These are phyloP conservation scores for Aureobasidium subglaciale DNA, from an alignment of 2,329 filamentous ascomycete species.

Conservation along the genomic window DNA sequence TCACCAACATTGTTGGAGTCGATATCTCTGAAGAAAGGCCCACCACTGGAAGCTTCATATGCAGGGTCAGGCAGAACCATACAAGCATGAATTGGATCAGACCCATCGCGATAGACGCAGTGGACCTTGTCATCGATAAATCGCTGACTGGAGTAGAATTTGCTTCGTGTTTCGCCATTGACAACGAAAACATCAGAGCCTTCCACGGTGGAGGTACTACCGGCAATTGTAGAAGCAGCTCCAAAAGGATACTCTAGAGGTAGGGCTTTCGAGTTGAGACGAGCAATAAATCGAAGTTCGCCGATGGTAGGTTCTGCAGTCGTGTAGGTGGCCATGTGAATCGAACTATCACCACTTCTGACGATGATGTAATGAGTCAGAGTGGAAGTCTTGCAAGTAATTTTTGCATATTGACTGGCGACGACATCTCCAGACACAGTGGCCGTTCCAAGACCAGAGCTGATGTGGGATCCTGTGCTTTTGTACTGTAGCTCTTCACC, in stretches of 20 bases:
- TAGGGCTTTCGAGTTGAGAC: constrained; percentile 42
- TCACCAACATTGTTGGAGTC: constrained; percentile 56
- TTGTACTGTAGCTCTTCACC: constrained; percentile 53
- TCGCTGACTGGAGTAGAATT: constrained; percentile 63
- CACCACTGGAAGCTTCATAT: constrained; percentile 58
- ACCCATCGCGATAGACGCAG: constrained; percentile 49
- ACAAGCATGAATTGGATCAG: constrained; percentile 49
- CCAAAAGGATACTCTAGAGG: constrained; percentile 33
- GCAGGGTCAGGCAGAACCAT: constrained; percentile 49
- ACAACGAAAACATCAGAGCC: constrained; percentile 49
- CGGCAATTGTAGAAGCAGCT: constrained; percentile 48
- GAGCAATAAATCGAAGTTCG: constrained; percentile 59
- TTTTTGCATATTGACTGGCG: constrained; percentile 47
- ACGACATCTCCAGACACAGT: constrained; percentile 42
- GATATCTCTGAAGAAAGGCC: constrained; percentile 57
- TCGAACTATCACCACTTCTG: constrained; percentile 51
- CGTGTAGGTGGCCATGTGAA: constrained; percentile 53
- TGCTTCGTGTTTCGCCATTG: constrained; percentile 56
- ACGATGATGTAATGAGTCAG: constrained; percentile 60
- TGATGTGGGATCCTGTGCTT: constrained; percentile 48
- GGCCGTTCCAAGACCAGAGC: constrained; percentile 51
- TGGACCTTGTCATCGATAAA: constrained; percentile 62
- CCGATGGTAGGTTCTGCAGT: constrained; percentile 37
- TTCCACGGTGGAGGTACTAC: constrained; percentile 48
- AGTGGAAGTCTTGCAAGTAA: constrained; percentile 54